Conservation (phyloP, 139 green algal genomes). For the Chlorella sp. region DNA sequence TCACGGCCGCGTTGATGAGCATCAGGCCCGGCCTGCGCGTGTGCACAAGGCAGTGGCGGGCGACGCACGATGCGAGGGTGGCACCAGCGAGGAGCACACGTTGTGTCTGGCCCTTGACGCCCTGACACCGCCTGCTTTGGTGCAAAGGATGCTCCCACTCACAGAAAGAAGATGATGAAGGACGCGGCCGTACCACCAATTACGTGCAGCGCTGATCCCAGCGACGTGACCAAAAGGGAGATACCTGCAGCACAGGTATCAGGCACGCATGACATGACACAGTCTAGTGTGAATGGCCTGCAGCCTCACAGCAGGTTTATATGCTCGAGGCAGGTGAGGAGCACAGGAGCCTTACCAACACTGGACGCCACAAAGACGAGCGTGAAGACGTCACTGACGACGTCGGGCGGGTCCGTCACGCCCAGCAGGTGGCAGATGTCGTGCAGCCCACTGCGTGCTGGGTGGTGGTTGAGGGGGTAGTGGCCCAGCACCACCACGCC, state of each 20-base stretch:
- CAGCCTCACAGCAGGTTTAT: no score
- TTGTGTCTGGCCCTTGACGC: no score
- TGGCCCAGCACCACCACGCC: constrained; percentile 45
- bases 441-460: constrained; percentile 27
- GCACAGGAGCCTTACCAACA: no score
- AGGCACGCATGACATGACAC: no score
- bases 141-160: neutral
- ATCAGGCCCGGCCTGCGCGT: constrained; percentile 6
- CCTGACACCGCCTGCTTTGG: neutral
- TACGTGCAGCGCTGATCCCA: constrained; percentile 5
- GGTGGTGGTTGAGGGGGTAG: constrained; percentile 65
- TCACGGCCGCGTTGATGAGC: constrained; percentile 3
- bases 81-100: neutral
- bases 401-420: neutral
- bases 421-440: constrained; percentile 10
- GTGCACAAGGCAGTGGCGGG: neutral
- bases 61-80: neutral
- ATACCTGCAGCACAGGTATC: no score
- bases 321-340: no score
- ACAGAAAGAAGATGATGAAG: constrained; percentile 18
- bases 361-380: constrained; percentile 10
- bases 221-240: neutral
- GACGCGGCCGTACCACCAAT: constrained; percentile 10
- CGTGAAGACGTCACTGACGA: constrained; percentile 7
- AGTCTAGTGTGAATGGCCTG: no score